Evolutionary conservation across 176 grass and related monocot genomes (phyloP).

Genomic region (Bothriochloa decipiens): DNA sequence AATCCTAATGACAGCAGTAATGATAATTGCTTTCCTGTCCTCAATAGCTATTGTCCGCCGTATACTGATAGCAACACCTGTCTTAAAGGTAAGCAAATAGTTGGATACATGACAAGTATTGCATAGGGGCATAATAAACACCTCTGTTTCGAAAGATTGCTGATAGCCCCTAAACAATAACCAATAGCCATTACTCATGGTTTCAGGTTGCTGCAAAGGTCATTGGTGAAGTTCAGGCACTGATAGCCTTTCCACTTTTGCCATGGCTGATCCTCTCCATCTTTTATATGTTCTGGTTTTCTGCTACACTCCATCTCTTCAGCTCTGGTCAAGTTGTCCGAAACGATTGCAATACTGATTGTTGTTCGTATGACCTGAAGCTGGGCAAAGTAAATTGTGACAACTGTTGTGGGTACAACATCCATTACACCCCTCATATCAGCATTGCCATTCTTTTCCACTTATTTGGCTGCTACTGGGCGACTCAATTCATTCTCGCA

Average conservation of each 20-base stretch:
- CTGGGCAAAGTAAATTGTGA: slow-evolving; percentile 90
- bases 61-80: slow-evolving; percentile 84
- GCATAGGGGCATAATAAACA: background rate
- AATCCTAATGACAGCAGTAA: slow-evolving; percentile 87
- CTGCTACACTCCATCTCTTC: slow-evolving; percentile 89
- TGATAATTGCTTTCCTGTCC: slow-evolving; percentile 86
- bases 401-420: slow-evolving; percentile 88
- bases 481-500: slow-evolving; percentile 88
- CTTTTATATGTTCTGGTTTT: slow-evolving; percentile 99
- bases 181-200: background rate
- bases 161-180: slow-evolving; percentile 11
- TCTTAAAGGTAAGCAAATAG: slow-evolving; percentile 71
- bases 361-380: slow-evolving; percentile 87
- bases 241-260: slow-evolving; percentile 93
- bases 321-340: slow-evolving; percentile 85
- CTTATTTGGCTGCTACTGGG: slow-evolving; percentile 94
- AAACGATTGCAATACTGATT: slow-evolving; percentile 93
- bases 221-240: slow-evolving; percentile 94
- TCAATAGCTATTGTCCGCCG: slow-evolving; percentile 89
- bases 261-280: slow-evolving; percentile 77
- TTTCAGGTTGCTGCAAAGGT: slow-evolving; percentile 97
- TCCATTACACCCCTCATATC: slow-evolving; percentile 93
- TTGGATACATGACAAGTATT: slow-evolving; percentile 1
- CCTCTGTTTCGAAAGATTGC: background rate
- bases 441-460: slow-evolving; percentile 94